Evolutionary conservation across 208 protist genomes (phyloP).

Genomic region (Crithidia sp.): DNA sequence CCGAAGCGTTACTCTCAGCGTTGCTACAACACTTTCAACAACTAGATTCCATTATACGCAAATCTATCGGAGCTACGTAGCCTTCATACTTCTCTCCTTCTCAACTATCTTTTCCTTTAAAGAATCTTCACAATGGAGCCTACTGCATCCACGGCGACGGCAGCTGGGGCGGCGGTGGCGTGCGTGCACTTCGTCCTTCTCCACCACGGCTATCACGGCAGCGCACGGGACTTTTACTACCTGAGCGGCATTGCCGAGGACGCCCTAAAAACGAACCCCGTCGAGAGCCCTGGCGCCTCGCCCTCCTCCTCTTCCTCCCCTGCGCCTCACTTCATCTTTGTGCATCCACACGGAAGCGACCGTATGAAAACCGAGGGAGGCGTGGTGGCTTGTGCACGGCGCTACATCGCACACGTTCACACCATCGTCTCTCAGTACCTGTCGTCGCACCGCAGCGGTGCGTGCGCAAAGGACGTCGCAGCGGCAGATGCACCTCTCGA

Average conservation of each 20-base stretch:
- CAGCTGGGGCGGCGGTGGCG: background rate
- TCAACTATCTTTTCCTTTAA: background rate
- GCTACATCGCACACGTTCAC: constrained; percentile 31
- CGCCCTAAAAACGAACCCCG: background rate
- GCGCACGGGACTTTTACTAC: constrained; percentile 44
- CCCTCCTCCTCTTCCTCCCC: background rate
- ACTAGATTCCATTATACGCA: too few relatives aligned
- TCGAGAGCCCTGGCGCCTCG: too few relatives aligned
- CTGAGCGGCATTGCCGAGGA: constrained; percentile 9
- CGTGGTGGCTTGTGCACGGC: constrained; percentile 40
- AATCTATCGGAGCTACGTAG: too few relatives aligned
- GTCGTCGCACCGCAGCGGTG: background rate
- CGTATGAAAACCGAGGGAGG: constrained; percentile 41
- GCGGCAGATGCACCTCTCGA: background rate
- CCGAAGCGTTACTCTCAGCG: too few relatives aligned
- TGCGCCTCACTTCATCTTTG: constrained; percentile 25
- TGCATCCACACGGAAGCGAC: constrained; percentile 38
- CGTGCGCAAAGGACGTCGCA: background rate
- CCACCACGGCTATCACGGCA: constrained; percentile 71
- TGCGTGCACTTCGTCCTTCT: constrained; percentile 53
- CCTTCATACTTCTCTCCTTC: too few relatives aligned
- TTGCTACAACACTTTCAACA: too few relatives aligned
- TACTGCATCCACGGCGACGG: background rate
- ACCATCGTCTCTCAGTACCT: background rate
- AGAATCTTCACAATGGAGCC: background rate